These are phyloP conservation scores for Dictyostelium discoideum DNA, from an alignment of 78 protist species.

Conservation along the genomic window DNA sequence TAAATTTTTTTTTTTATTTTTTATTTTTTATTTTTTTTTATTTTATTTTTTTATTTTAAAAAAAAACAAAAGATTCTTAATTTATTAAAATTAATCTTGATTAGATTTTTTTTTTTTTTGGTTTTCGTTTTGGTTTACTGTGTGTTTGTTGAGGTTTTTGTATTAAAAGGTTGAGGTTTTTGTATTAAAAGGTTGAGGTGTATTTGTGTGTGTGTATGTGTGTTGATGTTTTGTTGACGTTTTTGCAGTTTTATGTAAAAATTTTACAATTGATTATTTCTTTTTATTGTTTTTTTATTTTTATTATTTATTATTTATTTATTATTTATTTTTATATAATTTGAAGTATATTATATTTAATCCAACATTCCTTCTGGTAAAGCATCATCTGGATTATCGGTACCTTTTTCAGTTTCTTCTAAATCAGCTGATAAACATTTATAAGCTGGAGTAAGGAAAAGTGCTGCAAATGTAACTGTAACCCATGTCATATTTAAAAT, in stretches of 20 bases:
- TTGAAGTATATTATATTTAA: not conserved
- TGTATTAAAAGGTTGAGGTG: not conserved
- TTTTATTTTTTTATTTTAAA: no score
- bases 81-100: no score
- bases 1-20: no score
- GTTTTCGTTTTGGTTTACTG: not conserved
- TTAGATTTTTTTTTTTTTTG: no score
- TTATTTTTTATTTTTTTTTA: no score
- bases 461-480: not conserved
- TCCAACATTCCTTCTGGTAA: not conserved
- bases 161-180: no score
- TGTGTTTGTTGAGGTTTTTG: no score
- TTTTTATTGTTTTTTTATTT: not conserved
- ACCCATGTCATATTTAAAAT: not conserved
- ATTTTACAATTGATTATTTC: not conserved
- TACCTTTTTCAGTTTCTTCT: not conserved
- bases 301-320: not conserved
- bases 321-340: not conserved
- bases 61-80: no score
- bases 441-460: not conserved
- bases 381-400: not conserved
- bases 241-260: no score
- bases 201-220: not conserved
- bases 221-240: not conserved
- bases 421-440: not conserved